Percentiles rank a stretch among this genome's conserved stretches.
phyloP scores from a whole-genome alignment of 208 protist genomes.

The Kentomonas sorsogonicus region DNA sequence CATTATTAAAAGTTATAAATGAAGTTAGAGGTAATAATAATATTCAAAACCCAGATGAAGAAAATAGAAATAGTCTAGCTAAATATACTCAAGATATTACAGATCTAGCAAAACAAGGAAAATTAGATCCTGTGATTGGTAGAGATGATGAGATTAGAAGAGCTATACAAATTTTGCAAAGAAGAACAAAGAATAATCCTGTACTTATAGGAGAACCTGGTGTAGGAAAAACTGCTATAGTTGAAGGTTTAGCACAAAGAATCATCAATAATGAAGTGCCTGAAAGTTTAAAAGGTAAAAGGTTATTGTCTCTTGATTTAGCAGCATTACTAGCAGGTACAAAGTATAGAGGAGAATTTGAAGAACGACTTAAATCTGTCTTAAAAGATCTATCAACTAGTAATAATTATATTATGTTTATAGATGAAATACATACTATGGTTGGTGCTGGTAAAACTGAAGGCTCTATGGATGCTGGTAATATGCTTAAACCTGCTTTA shows the following conservation, averaged over 20 bases:
- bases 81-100: conserved; percentile 97
- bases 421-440: conserved; percentile 99
- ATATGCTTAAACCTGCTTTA: conserved; percentile 98
- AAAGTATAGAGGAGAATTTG: conserved; percentile 99
- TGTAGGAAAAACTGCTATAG: conserved; percentile 94
- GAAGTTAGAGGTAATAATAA: too few species aligned
- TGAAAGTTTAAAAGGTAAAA: conserved; percentile 81
- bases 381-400: conserved; percentile 97
- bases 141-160: conserved; percentile 98
- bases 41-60: too few species aligned
- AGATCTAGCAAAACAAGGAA: conserved; percentile 87
- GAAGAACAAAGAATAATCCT: conserved; percentile 99
- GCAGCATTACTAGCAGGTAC: conserved; percentile 98
- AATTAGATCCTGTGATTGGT: conserved; percentile 98
- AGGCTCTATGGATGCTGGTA: conserved; percentile 96
- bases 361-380: conserved; percentile 99
- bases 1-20: too few species aligned
- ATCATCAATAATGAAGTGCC: conserved; percentile 92
- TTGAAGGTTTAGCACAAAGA: conserved; percentile 90
- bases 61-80: conserved; percentile 89
- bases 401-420: conserved; percentile 98
- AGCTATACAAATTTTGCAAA: conserved; percentile 93
- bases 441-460: conserved; percentile 95
- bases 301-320: conserved; percentile 96
- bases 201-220: conserved; percentile 97